Conservation (phyloP, 441 rosid genomes). For the Jatropha podagrica region DNA sequence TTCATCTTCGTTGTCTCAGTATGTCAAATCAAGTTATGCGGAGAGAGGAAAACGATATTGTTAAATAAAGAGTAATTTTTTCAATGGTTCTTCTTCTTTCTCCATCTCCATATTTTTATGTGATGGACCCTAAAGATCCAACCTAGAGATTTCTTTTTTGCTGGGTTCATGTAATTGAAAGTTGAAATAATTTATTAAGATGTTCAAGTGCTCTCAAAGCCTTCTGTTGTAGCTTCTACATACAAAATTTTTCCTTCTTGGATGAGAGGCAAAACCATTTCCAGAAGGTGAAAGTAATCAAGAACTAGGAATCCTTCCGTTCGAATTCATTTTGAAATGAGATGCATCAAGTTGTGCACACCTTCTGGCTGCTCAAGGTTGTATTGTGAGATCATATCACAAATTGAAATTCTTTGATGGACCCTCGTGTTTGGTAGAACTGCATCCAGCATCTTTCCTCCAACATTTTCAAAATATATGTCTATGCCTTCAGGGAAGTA, state of each 20-base stretch:
- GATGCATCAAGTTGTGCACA: constrained; percentile 25
- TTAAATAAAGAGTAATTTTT: too few relatives aligned
- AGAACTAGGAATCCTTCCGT: constrained; percentile 28
- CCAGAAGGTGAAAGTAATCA: constrained; percentile 25
- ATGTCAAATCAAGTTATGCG: too few relatives aligned
- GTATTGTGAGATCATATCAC: constrained; percentile 48
- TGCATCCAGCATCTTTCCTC: constrained; percentile 48
- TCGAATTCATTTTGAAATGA: constrained; percentile 22
- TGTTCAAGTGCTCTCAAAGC: constrained; percentile 23
- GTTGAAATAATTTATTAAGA: too few relatives aligned
- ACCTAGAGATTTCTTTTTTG: too few relatives aligned
- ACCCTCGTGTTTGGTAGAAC: constrained; percentile 40
- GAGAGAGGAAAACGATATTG: too few relatives aligned
- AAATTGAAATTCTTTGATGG: constrained; percentile 29
- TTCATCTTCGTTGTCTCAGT: too few relatives aligned
- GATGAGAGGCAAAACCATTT: constrained; percentile 28
- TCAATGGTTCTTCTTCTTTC: too few relatives aligned
- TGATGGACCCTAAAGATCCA: too few relatives aligned
- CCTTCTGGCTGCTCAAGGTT: constrained; percentile 34
- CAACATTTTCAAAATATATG: constrained; percentile 50
- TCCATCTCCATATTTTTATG: too few relatives aligned
- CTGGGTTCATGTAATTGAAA: too few relatives aligned
- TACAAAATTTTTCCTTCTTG: constrained; percentile 37
- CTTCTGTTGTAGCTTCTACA: constrained; percentile 34
- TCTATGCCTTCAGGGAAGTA: constrained; percentile 45